Conservation (phyloP, 1,284 basidiomycete species). For the Papiliotrema terrestris region DNA sequence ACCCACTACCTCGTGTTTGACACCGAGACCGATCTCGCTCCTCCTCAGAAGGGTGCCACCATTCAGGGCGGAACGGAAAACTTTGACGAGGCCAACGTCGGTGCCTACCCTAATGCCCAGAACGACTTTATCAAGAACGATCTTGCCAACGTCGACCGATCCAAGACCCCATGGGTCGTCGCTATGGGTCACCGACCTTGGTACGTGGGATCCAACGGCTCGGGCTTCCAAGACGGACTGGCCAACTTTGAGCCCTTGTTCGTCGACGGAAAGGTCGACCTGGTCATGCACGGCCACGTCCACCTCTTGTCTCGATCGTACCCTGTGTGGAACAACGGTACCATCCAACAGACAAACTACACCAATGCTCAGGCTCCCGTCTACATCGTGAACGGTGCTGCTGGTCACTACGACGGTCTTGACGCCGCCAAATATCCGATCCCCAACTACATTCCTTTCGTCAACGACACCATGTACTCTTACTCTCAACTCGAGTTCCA, state of each 20-base stretch:
- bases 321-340: constrained; percentile 23
- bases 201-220: constrained; percentile 11
- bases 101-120: constrained; percentile 17
- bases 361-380: constrained; percentile 17
- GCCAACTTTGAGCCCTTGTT: constrained; percentile 9
- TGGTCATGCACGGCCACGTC: constrained; percentile 37
- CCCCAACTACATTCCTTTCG: constrained; percentile 14
- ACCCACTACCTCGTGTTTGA: constrained; percentile 28
- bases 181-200: constrained; percentile 40
- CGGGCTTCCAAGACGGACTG: constrained; percentile 5
- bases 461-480: constrained; percentile 17
- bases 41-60: constrained; percentile 15
- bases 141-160: constrained; percentile 42
- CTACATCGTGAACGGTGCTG: constrained; percentile 31
- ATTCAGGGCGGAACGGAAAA: not conserved
- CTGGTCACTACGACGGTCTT: constrained; percentile 33
- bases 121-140: constrained; percentile 32
- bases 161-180: constrained; percentile 47
- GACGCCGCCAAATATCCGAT: constrained; percentile 13
- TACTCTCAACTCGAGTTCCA: constrained; percentile 12
- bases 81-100: not conserved
- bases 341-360: constrained; percentile 6
- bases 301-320: constrained; percentile 19
- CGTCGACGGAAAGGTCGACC: constrained; percentile 19
- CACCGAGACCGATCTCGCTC: constrained; percentile 30